Base-by-base conservation (phyloP, 148 eudicot species). In the Nepenthes mirabilis region DNA sequence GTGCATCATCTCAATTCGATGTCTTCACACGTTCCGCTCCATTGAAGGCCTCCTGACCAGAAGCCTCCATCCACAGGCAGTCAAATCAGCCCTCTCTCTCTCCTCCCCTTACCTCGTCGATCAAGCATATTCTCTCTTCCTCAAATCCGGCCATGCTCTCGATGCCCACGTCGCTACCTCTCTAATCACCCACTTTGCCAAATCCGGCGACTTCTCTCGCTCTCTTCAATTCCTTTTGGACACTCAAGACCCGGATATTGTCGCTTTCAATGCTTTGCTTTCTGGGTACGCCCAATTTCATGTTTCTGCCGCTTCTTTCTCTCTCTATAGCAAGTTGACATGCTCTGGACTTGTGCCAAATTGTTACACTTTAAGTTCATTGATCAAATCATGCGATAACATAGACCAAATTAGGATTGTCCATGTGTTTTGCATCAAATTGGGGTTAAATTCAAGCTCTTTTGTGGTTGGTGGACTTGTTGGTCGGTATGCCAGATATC, bases 401-500 rank as follows among this genome's bases (percentile, higher is more conserved):
- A 37, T 71, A 33, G 50, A 60, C 36, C 43, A 63, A 55, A 66
- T 72, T 33, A 75, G 40, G 75, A 34, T 72, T 72, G 65, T 74
- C 50, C 91, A 85, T 74, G 76, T 57, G 1, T 54, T 72, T 67
- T 80, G 82, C 51, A 52, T 82, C 1, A 82, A 76, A 52, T 48
- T 82, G 33, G 87, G 91, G 65, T 67, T 85, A 61, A 64, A 59
- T 62, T 49, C 49, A 13, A 66, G 64, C 57, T 77, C 70, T 65
- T 77, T 77, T 72, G 36, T 80, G 56, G 83, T 74, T 51, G 82
- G 91, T 66, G 87, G 91, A 49, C 56, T 85, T 0, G 67, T 85
- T 57, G 75, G 69, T 34, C 80, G 74, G 68, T 85, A 85, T 58
- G 74, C 68, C 47, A 80, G 59, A 67, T 75, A 8, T 48, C 83